Evolutionary conservation across 345 rosid species (phyloP), one percentile per base, ranked within the genome.

Genomic region (Aquilaria sinensis): DNA sequence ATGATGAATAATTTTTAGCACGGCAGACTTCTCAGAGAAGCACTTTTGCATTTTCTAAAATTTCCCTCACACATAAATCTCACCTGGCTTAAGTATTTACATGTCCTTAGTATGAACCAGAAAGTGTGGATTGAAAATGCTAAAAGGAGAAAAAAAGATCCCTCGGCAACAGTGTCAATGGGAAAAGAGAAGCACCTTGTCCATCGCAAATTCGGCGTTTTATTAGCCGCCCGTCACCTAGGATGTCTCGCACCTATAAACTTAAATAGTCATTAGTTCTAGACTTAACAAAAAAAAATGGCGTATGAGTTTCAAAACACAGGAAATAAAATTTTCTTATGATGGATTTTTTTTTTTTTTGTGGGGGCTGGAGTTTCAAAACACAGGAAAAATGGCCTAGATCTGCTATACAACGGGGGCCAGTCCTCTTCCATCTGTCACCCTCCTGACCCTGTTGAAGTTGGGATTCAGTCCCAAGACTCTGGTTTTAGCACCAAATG

Each of bases 161-260:
- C 51, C 54, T 4, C 1, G 2, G 23, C 12, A 16, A 11, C 48
- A 51, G 33, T 3, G 33, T 62, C 41, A 62, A 3, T 46, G 31
- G 57, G 34, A 47, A 30, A 23, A 45, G 31, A 65, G 2, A 46
- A 51, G 62, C 65, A 88, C 99, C 99, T 87, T 78, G 81, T 73
- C 99, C 99, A 80, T 90, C 96, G 56, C 2, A 78, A 81, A 94
- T 65, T 53, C 96, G 84, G 12, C 99, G 96, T 75, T 94, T 90
- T 66, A 90, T 88, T 41, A 94, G 83, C 60, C 93, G 95, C 33
- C 97, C 97, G 80, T 94, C 99, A 67, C 99, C 99, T 70, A 90
- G 91, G 95, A 94, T 80, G 67, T 94, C 97, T 49, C 97, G 81
- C 65, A 94, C 99, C 99, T 94, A 73, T 62, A 65, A 77, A 69